A percentile compares a stretch with the other conserved stretches of the same genome.
Evolutionary conservation across 305 asterid species (phyloP).

Genomic region (Euphrasia arctica): DNA sequence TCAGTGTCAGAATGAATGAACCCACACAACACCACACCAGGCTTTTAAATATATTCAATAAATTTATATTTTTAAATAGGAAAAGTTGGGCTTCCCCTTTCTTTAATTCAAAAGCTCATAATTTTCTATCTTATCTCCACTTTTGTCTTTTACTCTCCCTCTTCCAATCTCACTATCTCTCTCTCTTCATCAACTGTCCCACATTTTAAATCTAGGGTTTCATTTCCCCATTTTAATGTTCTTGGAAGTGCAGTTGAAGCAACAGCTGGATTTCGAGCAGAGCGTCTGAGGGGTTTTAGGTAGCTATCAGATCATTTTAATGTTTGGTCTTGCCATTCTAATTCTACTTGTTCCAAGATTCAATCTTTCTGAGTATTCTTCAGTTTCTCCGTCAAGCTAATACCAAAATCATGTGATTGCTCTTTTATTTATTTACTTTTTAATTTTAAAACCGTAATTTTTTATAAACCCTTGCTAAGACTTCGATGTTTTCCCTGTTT

Average conservation of each 20-base stretch:
- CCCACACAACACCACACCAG: neutral
- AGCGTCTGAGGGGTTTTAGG: conserved; percentile 16
- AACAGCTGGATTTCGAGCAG: conserved; percentile 17
- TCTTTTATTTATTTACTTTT: neutral
- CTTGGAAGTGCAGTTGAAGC: conserved; percentile 18
- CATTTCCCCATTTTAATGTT: conserved; percentile 24
- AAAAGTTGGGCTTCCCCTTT: conserved; percentile 20
- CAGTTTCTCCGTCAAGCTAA: conserved; percentile 12
- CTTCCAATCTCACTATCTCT: conserved; percentile 15
- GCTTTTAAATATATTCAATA: neutral
- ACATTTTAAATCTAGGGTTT: conserved; percentile 74
- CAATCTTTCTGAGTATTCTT: conserved; percentile 17
- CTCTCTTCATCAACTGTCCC: conserved; percentile 29
- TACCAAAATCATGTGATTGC: conserved; percentile 14
- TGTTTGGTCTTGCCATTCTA: conserved; percentile 16
- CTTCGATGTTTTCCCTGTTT: neutral
- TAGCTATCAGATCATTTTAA: conserved; percentile 29
- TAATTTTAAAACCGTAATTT: conserved; percentile 13
- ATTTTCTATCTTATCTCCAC: conserved; percentile 39
- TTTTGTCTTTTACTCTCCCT: conserved; percentile 54
- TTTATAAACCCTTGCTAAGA: conserved; percentile 38
- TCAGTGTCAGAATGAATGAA: neutral
- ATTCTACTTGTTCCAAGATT: conserved; percentile 30
- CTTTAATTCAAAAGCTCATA: conserved; percentile 41
- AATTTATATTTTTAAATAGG: neutral